These are phyloP conservation scores for Platanus orientalis DNA, from an alignment of 164 flowering plant genomes.

Conservation along the genomic window DNA sequence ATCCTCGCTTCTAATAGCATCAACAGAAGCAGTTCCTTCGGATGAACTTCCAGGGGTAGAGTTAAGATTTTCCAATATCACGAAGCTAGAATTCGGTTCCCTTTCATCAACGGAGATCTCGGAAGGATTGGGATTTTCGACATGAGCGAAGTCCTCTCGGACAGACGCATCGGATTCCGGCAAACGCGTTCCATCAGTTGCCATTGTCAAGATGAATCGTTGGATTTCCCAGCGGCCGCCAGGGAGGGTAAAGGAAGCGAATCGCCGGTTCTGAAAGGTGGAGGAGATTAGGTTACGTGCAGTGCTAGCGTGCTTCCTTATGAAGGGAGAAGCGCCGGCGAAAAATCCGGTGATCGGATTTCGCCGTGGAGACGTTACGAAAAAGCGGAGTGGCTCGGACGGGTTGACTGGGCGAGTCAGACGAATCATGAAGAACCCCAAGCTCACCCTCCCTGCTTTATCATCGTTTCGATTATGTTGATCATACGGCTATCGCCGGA, in stretches of 20 bases:
- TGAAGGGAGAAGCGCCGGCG: conserved; percentile 5
- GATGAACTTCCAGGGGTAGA: conserved; percentile 7
- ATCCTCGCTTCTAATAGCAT: conserved; percentile 12
- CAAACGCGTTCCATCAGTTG: conserved; percentile 2
- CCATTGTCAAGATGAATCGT: conserved; percentile 23
- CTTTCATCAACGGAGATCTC: conserved; percentile 2
- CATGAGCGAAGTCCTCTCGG: conserved; percentile 34
- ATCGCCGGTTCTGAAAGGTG: not conserved
- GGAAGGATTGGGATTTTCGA: conserved; percentile 11
- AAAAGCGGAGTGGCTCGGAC: conserved; percentile 14
- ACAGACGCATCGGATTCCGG: conserved; percentile 18
- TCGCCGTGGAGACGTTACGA: not conserved
- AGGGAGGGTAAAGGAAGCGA: not conserved
- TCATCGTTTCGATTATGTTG: no score
- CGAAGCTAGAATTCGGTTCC: not conserved
- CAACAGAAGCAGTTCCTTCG: conserved; percentile 9
- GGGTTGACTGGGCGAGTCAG: conserved; percentile 24
- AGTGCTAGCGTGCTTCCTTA: not conserved
- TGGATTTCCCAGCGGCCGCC: not conserved
- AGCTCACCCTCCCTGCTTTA: no score
- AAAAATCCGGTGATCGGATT: conserved; percentile 1
- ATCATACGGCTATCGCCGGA: no score
- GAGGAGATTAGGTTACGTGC: not conserved
- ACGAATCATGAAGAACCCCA: conserved; percentile 14
- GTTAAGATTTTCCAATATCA: conserved; percentile 12